A percentile compares a stretch with the other conserved stretches of the same genome.
phyloP scores from a whole-genome alignment of 805 yeast species.

The Peterozyma xylosa region DNA sequence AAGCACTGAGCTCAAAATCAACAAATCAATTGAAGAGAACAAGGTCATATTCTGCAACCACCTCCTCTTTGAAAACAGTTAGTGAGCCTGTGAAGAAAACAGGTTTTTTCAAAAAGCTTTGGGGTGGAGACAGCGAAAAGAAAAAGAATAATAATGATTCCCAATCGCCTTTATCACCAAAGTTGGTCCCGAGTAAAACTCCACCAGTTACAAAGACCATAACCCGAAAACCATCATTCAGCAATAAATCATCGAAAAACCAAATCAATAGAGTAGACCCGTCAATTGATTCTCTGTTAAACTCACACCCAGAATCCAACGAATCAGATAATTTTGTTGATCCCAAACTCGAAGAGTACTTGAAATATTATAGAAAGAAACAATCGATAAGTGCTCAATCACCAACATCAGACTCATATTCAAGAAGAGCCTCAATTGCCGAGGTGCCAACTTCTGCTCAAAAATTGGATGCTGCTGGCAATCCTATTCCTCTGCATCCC shows the following conservation, averaged over 20 bases:
- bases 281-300: conserved; percentile 12
- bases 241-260: background rate
- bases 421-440: conserved; percentile 18
- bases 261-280: conserved; percentile 9
- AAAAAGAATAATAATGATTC: background rate
- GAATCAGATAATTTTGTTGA: conserved; percentile 21
- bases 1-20: background rate
- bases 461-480: conserved; percentile 29
- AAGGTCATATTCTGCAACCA: conserved; percentile 1
- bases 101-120: conserved; percentile 13
- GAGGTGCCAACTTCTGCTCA: conserved; percentile 20
- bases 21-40: background rate
- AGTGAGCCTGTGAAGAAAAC: conserved; percentile 9
- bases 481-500: conserved; percentile 48
- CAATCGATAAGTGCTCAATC: background rate
- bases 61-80: conserved; percentile 5
- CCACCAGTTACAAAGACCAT: background rate
- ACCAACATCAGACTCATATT: conserved; percentile 1
- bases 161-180: background rate
- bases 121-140: background rate
- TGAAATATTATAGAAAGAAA: conserved; percentile 29
- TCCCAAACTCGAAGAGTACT: conserved; percentile 38
- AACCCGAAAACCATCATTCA: background rate
- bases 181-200: background rate
- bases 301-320: background rate